Conservation (phyloP, 1,284 basidiomycete genomes). For the Cerrena zonata region DNA sequence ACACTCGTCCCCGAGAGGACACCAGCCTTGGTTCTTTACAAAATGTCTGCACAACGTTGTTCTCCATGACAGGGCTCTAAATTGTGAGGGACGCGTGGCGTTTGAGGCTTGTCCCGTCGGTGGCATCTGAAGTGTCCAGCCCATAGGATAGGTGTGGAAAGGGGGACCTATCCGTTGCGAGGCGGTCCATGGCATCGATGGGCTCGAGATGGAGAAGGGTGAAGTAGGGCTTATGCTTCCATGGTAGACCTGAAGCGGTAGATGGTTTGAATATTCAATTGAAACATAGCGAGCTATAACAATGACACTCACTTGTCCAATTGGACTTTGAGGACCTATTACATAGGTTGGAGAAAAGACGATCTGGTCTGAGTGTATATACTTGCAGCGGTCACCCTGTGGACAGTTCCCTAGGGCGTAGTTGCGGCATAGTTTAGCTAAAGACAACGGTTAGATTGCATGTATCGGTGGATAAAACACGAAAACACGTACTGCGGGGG, state of each 20-base stretch:
- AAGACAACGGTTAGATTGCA: slow-evolving; percentile 4
- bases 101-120: not conserved
- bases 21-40: slow-evolving; percentile 38
- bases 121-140: not conserved
- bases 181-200: not conserved
- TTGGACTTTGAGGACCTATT: not conserved
- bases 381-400: slow-evolving; percentile 27
- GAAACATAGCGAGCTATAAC: not conserved
- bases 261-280: not conserved
- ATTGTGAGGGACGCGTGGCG: slow-evolving; percentile 13
- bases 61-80: slow-evolving; percentile 29
- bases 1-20: slow-evolving; percentile 38
- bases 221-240: slow-evolving; percentile 1
- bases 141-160: not conserved
- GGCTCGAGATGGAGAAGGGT: not conserved
- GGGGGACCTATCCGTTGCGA: not conserved
- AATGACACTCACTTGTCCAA: not conserved
- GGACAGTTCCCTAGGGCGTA: slow-evolving; percentile 28
- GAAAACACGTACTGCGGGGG: slow-evolving; percentile 18
- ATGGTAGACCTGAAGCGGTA: not conserved
- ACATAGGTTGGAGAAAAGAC: slow-evolving; percentile 8
- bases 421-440: slow-evolving; percentile 28
- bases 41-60: slow-evolving; percentile 40
- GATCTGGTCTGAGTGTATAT: slow-evolving; percentile 20
- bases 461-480: not conserved